Evolutionary conservation across 345 rosid species (phyloP), one percentile per base, ranked within the genome.

Genomic region (Heritiera fomes): DNA sequence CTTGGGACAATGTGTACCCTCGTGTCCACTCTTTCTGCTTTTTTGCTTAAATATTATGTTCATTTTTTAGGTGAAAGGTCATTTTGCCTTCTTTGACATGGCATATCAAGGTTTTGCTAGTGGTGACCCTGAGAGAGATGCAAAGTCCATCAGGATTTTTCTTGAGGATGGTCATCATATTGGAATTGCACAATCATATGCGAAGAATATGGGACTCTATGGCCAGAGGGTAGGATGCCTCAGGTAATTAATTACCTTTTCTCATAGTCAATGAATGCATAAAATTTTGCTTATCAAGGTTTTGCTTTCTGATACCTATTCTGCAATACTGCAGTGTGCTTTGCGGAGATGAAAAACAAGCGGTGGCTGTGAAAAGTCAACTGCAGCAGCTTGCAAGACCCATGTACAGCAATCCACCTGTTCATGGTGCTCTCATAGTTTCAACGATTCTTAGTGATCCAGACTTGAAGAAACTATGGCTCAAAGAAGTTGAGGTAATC

Each of bases 31-130:
- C n/a, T 30, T 71, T 8, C 43, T 63, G 17, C 23, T 70, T 17
- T 66, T 30, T 75, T 32, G 7, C 68, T 32, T 6, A 66, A 53
- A 43, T 7, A 76, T 55, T 47, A 47, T 83, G 20, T 47, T 46
- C 55, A 32, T 17, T 77, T 86, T 43, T 82, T 88, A 95, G 99
- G 87, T 70, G 1, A 95, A 93, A 82, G 90, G 87, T 11, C 98
- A 95, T 78, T 93, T 95, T 82, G 85, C 99, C 76, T 90, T 95
- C 86, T 95, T 95, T 81, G 99, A 95, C 80, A 93, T 93, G 99
- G 99, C 99, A 28, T 95, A 93, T 85, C 99, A 95, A 91, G 98
- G 98, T 75, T 95, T 95, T 81, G 99, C 99, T 18, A 91, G 97
- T 80, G 98, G 99, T 73, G 97, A 95, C 85, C 98, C 99, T 55